These are phyloP conservation scores for Leccinum subrobustum DNA, from an alignment of 1,284 basidiomycete species.

Conservation along the genomic window DNA sequence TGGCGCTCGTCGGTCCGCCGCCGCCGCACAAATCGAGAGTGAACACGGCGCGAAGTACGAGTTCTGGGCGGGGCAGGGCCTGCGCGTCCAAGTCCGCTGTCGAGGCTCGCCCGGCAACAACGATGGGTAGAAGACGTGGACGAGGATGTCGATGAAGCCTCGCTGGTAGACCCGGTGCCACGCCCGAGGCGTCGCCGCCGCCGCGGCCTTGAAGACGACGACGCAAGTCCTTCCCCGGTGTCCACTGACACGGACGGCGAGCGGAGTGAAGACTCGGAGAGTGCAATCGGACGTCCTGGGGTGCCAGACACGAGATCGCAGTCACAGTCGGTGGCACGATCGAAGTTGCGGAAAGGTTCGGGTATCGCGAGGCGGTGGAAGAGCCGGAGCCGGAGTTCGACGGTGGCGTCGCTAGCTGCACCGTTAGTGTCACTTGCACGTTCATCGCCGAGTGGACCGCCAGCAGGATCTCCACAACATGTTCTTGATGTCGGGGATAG, in stretches of 20 bases:
- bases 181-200: conserved; percentile 20
- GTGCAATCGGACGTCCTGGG: background rate
- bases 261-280: conserved; percentile 31
- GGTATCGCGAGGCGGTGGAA: conserved; percentile 14
- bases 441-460: conserved; percentile 8
- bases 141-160: background rate
- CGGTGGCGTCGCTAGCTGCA: conserved; percentile 53
- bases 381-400: conserved; percentile 57
- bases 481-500: conserved; percentile 21
- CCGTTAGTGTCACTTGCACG: conserved; percentile 23
- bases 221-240: conserved; percentile 45
- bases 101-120: conserved; percentile 50
- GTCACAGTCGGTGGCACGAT: conserved; percentile 12
- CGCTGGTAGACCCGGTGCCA: conserved; percentile 5
- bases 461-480: background rate
- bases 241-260: conserved; percentile 53
- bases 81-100: conserved; percentile 61
- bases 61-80: conserved; percentile 27
- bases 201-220: conserved; percentile 38
- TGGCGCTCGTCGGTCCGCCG: background rate
- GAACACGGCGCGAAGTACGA: conserved; percentile 34
- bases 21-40: conserved; percentile 10
- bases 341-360: conserved; percentile 24
- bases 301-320: conserved; percentile 3
- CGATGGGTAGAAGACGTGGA: conserved; percentile 47